A percentile compares a stretch with the other conserved stretches of the same genome.
These are phyloP conservation scores for Madurella mycetomatis DNA, from an alignment of 2,329 filamentous ascomycete genomes.

Conservation along the genomic window DNA sequence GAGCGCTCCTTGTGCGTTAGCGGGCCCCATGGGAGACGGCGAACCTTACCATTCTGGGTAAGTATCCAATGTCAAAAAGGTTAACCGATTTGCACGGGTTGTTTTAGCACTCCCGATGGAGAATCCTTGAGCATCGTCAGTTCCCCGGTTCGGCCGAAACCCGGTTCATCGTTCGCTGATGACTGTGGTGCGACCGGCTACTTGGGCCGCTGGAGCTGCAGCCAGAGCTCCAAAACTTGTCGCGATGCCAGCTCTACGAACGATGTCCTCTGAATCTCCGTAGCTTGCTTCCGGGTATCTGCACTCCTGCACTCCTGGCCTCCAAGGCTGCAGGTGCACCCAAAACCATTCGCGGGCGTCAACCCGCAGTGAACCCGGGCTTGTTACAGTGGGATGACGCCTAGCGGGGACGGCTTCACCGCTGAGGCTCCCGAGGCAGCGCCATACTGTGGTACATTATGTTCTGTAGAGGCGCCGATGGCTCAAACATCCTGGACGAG, in stretches of 20 bases:
- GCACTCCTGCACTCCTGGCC: conserved; percentile 3
- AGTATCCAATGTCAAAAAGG: no score
- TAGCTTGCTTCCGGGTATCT: background rate
- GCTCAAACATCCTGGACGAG: background rate
- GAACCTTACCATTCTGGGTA: no score
- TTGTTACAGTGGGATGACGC: conserved; percentile 11
- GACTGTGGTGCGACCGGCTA: background rate
- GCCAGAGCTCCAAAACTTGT: conserved; percentile 1
- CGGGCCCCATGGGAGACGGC: background rate
- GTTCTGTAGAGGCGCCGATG: background rate
- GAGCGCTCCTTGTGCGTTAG: conserved; percentile 17
- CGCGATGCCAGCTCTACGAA: background rate
- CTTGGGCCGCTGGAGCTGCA: conserved; percentile 10
- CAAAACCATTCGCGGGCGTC: conserved; percentile 21
- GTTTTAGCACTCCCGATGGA: no score
- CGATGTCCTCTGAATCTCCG: background rate
- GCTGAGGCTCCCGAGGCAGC: background rate
- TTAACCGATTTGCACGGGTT: no score
- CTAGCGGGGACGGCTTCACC: conserved; percentile 6
- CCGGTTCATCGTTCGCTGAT: background rate
- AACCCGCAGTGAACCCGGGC: conserved; percentile 7
- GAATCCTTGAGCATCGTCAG: background rate
- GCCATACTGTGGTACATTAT: background rate
- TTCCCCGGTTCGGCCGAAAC: background rate
- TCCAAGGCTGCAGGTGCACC: conserved; percentile 3